A percentile compares a stretch with the other conserved stretches of the same genome.
Conservation (phyloP, 352 stramenopile species). For the Phytopythium aichiense region DNA sequence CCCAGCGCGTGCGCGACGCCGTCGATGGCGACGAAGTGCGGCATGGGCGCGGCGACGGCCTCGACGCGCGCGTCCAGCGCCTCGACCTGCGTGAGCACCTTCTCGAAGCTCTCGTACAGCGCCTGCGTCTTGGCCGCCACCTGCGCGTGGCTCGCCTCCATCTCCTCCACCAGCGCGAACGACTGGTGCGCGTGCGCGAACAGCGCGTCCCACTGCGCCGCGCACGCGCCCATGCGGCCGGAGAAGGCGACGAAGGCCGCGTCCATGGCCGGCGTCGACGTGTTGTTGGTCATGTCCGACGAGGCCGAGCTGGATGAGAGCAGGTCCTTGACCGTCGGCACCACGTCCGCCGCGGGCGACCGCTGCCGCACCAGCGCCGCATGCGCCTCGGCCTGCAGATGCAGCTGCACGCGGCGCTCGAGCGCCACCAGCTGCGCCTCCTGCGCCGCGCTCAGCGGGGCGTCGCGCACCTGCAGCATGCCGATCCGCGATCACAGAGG, state of each 20-base stretch:
- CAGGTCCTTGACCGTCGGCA: constrained; percentile 43
- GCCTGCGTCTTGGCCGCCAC: constrained; percentile 71
- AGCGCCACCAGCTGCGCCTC: constrained; percentile 50
- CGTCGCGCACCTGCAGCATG: constrained; percentile 30
- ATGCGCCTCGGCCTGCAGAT: constrained; percentile 39
- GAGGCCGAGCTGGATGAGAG: constrained; percentile 11
- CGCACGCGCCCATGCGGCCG: constrained; percentile 25
- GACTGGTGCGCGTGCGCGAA: constrained; percentile 53
- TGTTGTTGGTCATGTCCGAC: neutral
- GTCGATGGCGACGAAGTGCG: constrained; percentile 71
- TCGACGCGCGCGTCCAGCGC: constrained; percentile 54
- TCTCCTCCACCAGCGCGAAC: constrained; percentile 66
- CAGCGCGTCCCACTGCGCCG: constrained; percentile 35
- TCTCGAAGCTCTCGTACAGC: constrained; percentile 77
- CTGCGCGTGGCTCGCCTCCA: constrained; percentile 78
- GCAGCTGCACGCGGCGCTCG: constrained; percentile 55
- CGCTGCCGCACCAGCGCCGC: constrained; percentile 27
- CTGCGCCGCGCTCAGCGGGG: constrained; percentile 37
- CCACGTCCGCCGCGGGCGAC: neutral
- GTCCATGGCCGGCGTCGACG: constrained; percentile 7
- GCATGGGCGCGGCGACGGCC: constrained; percentile 60
- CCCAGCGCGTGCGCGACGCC: constrained; percentile 46
- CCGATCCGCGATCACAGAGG: neutral
- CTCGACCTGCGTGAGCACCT: constrained; percentile 55
- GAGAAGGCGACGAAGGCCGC: constrained; percentile 27